phyloP scores from a whole-genome alignment of 306 rosid genomes.

The Hippophae rhamnoides region DNA sequence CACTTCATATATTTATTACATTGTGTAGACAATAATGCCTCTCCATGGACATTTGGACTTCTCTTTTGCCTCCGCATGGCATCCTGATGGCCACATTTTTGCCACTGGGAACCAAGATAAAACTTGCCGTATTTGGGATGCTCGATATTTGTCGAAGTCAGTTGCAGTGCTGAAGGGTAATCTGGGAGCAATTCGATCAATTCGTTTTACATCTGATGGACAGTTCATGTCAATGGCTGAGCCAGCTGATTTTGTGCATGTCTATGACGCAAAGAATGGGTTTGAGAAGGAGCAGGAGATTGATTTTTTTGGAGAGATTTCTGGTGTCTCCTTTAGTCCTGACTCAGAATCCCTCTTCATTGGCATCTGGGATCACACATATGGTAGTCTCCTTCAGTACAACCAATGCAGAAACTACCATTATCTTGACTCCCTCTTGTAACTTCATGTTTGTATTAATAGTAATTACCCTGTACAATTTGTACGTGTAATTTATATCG shows the following conservation, averaged over 20 bases:
- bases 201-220: conserved; percentile 25
- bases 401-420: conserved; percentile 22
- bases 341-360: conserved; percentile 30
- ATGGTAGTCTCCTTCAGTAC: conserved; percentile 31
- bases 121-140: conserved; percentile 35
- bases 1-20: not conserved
- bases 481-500: conserved; percentile 1
- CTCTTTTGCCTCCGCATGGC: conserved; percentile 35
- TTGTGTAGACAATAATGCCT: conserved; percentile 18
- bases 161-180: conserved; percentile 24
- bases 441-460: not conserved
- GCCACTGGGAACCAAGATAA: conserved; percentile 38
- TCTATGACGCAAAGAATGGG: conserved; percentile 18
- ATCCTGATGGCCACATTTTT: conserved; percentile 19
- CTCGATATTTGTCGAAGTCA: conserved; percentile 25
- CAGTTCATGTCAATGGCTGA: conserved; percentile 31
- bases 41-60: conserved; percentile 26
- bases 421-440: conserved; percentile 28
- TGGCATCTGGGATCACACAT: conserved; percentile 33
- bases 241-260: conserved; percentile 32
- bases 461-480: not conserved
- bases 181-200: conserved; percentile 27
- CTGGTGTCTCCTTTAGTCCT: conserved; percentile 30
- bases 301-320: conserved; percentile 34
- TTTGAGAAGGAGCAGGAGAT: conserved; percentile 27